Base-by-base conservation (phyloP, 257 asterid genomes). In the Vinca minor region DNA sequence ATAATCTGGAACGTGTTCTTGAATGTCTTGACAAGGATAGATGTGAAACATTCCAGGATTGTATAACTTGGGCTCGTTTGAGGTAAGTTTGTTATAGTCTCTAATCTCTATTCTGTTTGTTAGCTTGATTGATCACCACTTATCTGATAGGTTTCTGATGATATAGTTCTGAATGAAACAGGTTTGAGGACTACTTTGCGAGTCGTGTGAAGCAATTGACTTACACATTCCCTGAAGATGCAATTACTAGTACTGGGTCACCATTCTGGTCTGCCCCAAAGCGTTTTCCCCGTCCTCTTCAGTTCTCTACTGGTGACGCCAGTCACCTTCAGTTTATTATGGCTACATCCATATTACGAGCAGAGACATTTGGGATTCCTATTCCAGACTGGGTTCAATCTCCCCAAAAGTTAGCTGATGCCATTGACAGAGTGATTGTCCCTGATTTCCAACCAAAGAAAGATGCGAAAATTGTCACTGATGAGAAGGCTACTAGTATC, bases 221-320 rank as follows among this genome's bases (percentile, higher is more conserved):
- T 34, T 90, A 68, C 73, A 90, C 95, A 45, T 90, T 90, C 63
- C 96, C 97, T 7, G 97, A 90, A 74, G 93, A 90, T 72, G 84
- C 97, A 63, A 69, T 84, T 31, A 90, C 95, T 39, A 87, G 96
- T 75, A 85, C 81, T 48, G 97, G 96, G 62, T 82, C 88, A 65
- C 97, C 89, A 56, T 90, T 90, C 72, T 90, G 97, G 97, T 90
- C 97, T 17, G 96, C 97, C 59, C 97, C 97, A 5, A 90, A 90
- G 77, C 77, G 97, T 44, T 90, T 87, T 65, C 97, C 97, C 58
- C 84, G 69, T 8, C 93, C 96, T 42, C 78, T 90, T 69, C 76
- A 77, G 81, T 87, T 87, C 57, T 84, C 89, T 50, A 64, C 71
- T 32, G 52, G 71, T 17, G 97, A 90, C 73, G 78, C 81, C 21